Conservation (phyloP, 345 rosid genomes). For the Tarenaya hassleriana region DNA sequence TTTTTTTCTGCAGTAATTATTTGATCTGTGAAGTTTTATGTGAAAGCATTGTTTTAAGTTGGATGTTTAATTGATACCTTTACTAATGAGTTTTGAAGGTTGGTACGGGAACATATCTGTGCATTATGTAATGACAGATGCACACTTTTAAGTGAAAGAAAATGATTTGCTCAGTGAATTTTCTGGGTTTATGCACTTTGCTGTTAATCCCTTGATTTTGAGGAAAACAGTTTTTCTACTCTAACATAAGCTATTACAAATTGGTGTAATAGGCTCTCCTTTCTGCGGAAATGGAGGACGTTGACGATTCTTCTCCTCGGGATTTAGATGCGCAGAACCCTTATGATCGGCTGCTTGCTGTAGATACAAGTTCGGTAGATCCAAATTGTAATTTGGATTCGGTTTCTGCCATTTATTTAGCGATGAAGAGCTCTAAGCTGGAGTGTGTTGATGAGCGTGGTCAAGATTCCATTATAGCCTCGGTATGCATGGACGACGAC, state of each 20-base stretch:
- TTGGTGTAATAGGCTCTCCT: conserved; percentile 22
- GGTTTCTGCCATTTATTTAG: conserved; percentile 89
- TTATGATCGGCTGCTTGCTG: conserved; percentile 35
- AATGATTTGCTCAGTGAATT: too few relatives aligned
- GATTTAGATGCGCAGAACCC: conserved; percentile 28
- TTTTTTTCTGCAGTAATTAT: too few relatives aligned
- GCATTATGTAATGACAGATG: too few relatives aligned
- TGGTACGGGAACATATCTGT: too few relatives aligned
- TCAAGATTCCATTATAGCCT: conserved; percentile 61
- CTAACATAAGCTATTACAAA: conserved; percentile 9
- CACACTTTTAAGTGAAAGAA: too few relatives aligned
- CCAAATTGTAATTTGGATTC: conserved; percentile 42
- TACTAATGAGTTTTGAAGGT: too few relatives aligned
- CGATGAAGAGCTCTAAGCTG: conserved; percentile 93
- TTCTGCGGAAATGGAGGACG: conserved; percentile 25
- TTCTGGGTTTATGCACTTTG: too few relatives aligned
- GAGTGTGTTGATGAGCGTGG: conserved; percentile 84
- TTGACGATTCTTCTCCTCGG: conserved; percentile 29
- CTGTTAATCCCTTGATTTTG: neutral
- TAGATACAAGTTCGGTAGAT: conserved; percentile 33
- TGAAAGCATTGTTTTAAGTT: too few relatives aligned
- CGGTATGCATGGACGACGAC: conserved; percentile 61
- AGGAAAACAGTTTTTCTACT: neutral
- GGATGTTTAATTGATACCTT: too few relatives aligned
- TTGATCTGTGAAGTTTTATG: too few relatives aligned